Percentiles rank a stretch among this genome's conserved stretches.
phyloP scores from a whole-genome alignment of 2,329 filamentous ascomycete genomes.

The Pseudocercospora ulei region DNA sequence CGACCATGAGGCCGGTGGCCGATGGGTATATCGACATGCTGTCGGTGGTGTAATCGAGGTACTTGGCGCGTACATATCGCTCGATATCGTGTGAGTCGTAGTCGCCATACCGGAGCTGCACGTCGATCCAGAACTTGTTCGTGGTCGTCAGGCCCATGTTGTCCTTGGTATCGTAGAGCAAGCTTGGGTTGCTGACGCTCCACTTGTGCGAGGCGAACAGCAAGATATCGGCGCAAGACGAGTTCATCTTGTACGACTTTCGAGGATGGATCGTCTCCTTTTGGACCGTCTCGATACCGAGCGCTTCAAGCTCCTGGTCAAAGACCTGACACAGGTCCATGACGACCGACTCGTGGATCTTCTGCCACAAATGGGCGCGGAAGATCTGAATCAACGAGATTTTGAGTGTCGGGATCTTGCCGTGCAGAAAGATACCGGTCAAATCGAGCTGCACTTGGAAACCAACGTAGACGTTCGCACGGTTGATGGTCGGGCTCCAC shows the following conservation, averaged over 20 bases:
- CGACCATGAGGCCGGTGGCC: slow-evolving; percentile 92
- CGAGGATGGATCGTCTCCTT: slow-evolving; percentile 98
- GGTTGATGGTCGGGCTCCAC: slow-evolving; percentile 58
- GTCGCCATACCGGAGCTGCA: slow-evolving; percentile 91
- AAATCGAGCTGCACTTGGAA: slow-evolving; percentile 98
- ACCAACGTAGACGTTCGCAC: slow-evolving; percentile 92
- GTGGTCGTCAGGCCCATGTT: slow-evolving; percentile 86
- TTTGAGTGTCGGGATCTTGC: slow-evolving; percentile 95
- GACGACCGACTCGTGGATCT: slow-evolving; percentile 96
- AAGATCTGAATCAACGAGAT: slow-evolving; percentile 98
- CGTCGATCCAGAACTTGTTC: slow-evolving; percentile 99
- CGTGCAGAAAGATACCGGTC: slow-evolving; percentile 97
- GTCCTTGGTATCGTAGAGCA: slow-evolving; percentile 94
- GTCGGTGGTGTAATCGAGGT: slow-evolving; percentile 96
- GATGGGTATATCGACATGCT: slow-evolving; percentile 98
- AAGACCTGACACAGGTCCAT: slow-evolving; percentile 99
- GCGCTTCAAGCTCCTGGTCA: slow-evolving; percentile 88
- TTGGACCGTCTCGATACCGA: slow-evolving; percentile 94
- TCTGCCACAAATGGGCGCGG: slow-evolving; percentile 98
- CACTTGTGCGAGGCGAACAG: slow-evolving; percentile 97
- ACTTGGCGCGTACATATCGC: slow-evolving; percentile 93
- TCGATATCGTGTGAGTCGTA: slow-evolving; percentile 99
- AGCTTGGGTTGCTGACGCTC: slow-evolving; percentile 89
- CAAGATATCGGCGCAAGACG: slow-evolving; percentile 92
- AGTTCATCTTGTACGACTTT: slow-evolving; percentile 99